A percentile compares a stretch with the other conserved stretches of the same genome.
Conservation (phyloP, 106 monocot species). For the Ottelia alismoides region DNA sequence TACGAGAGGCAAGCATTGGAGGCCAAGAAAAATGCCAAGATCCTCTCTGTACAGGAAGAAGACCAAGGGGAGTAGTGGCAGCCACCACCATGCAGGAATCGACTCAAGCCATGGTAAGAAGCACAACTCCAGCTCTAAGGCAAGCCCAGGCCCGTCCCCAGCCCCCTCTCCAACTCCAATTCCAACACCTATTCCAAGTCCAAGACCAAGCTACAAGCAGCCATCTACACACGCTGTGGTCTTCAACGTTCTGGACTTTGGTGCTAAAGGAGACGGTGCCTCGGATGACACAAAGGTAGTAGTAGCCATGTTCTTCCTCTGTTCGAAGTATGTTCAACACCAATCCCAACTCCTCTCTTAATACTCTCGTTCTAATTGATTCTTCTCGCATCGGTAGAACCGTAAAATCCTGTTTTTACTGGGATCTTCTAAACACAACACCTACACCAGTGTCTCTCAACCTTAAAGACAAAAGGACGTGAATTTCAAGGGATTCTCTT, state of each 20-base stretch:
- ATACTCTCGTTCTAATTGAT: too few relatives aligned
- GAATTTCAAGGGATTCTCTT: too few relatives aligned
- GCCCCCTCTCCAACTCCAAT: not conserved
- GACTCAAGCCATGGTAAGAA: not conserved
- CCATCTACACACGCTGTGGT: slow-evolving; percentile 2
- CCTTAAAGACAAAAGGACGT: too few relatives aligned
- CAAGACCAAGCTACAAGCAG: slow-evolving; percentile 7
- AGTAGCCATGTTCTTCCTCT: not conserved
- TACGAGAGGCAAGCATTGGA: slow-evolving; percentile 21
- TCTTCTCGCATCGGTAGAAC: too few relatives aligned
- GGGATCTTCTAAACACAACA: too few relatives aligned
- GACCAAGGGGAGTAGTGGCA: slow-evolving; percentile 2
- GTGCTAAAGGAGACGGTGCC: slow-evolving; percentile 70
- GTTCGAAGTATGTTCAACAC: too few relatives aligned
- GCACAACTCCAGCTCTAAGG: not conserved
- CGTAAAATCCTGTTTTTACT: too few relatives aligned
- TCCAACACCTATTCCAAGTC: not conserved
- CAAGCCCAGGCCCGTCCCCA: slow-evolving; percentile 2
- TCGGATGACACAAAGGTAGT: slow-evolving; percentile 88
- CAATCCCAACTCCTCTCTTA: too few relatives aligned
- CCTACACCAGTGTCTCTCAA: too few relatives aligned
- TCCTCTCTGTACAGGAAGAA: slow-evolving; percentile 6
- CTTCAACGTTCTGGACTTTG: slow-evolving; percentile 70
- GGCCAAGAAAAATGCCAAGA: not conserved
- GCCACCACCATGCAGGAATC: slow-evolving; percentile 5